Base-by-base conservation (phyloP, 106 monocot genomes). In the Dendrobium officinale region DNA sequence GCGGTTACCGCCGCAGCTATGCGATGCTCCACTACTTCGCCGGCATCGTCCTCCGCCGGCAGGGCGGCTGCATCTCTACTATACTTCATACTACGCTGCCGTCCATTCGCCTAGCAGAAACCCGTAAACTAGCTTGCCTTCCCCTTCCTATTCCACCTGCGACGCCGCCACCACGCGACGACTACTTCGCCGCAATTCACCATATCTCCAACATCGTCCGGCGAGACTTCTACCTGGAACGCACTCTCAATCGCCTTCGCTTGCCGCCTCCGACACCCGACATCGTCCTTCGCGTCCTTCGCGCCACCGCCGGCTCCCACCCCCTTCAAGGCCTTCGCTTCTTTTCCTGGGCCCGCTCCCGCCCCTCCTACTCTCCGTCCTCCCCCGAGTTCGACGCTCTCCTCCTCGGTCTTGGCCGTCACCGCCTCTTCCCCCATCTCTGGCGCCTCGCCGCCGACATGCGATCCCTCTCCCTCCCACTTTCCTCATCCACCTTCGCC, bases 191-290 rank as follows among this genome's bases (percentile, higher is more conserved):
- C 2, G 81, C 85, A 16, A 82, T 98, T 42, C 85, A 92, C 83
- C 95, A 95, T 91, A 84, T 98, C 79, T 86, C 98, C 64, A 76
- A 83, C 87, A 87, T 98, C 80, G 95, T 98, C 59, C 92, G 88
- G 9, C 83, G 68, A 33, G 98, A 98, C 84, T 84, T 80, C 87
- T 98, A 89, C 89, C 87, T 98, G 16, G 98, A 98, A 83, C 98
- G 98, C 59, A 98, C 98, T 33, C 92, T 98, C 29, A 82, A 86
- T 75, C 89, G 88, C 48, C 89, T 98, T 73, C 87, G 87, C n/a
- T 86, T 87, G 74, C 88, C 91, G 17, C 66, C 85, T 42, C 81
- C 85, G 58, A 87, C 92, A 27, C 75, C 92, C n/a, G 91, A 94
- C 81, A 79, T 95, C 76, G 98, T 93, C 84, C 82, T 89, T 82